Percentiles rank a stretch among this genome's conserved stretches.
Conservation (phyloP, 345 rosid species). For the Kandelia obovata region DNA sequence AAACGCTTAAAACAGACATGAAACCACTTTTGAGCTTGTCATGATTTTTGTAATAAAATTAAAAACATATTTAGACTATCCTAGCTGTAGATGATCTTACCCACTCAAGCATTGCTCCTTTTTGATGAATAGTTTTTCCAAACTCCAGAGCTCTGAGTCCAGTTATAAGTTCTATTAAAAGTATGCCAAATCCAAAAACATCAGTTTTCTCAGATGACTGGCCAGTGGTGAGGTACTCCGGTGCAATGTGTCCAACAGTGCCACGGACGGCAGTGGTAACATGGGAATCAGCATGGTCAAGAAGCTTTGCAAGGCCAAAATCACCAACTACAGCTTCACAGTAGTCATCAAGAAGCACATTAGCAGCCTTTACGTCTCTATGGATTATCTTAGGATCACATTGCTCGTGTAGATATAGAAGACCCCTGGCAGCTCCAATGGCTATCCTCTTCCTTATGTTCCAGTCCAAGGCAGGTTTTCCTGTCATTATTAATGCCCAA, state of each 20-base stretch:
- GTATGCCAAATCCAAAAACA: constrained; percentile 93
- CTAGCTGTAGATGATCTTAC: constrained; percentile 33
- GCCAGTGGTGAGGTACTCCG: constrained; percentile 91
- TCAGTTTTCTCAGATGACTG: constrained; percentile 97
- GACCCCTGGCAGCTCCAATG: constrained; percentile 89
- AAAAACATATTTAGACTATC: too few species aligned
- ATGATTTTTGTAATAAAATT: too few species aligned
- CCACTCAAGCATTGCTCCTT: constrained; percentile 96
- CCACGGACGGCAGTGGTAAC: constrained; percentile 95
- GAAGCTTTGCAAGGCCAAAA: constrained; percentile 91
- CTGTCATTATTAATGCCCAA: constrained; percentile 28
- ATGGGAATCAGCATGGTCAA: constrained; percentile 87
- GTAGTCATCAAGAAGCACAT: constrained; percentile 74
- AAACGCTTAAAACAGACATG: too few species aligned
- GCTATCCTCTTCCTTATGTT: constrained; percentile 82
- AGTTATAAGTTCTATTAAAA: constrained; percentile 83
- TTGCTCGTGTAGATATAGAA: constrained; percentile 85
- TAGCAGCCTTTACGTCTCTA: constrained; percentile 93
- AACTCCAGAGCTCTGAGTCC: constrained; percentile 93
- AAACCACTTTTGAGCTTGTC: too few species aligned
- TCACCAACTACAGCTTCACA: constrained; percentile 93
- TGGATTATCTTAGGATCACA: constrained; percentile 95
- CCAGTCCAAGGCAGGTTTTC: constrained; percentile 85
- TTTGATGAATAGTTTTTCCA: constrained; percentile 72
- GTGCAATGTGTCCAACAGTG: constrained; percentile 94